A percentile compares a stretch with the other conserved stretches of the same genome.
phyloP scores from a whole-genome alignment of 1,284 basidiomycete genomes.

The Apiotrichum brassicae region DNA sequence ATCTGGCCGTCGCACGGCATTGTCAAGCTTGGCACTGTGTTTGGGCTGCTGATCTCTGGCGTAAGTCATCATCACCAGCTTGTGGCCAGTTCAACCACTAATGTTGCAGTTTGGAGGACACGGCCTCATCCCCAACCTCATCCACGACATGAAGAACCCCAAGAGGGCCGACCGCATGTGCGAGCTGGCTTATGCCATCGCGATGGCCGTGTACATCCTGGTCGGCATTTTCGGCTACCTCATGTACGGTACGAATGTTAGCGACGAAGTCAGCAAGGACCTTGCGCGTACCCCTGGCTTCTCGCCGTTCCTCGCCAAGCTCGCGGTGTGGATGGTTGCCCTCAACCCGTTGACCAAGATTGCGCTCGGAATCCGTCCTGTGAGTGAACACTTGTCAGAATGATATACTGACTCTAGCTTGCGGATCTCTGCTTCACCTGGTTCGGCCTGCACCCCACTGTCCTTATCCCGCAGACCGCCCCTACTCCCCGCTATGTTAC shows the following conservation, averaged over 20 bases:
- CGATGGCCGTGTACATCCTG: conserved; percentile 69
- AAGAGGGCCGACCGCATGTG: conserved; percentile 55
- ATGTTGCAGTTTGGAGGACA: conserved; percentile 40
- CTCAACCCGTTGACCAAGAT: conserved; percentile 62
- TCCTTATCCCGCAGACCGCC: conserved; percentile 29
- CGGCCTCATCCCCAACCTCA: conserved; percentile 51
- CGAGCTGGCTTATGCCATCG: conserved; percentile 54
- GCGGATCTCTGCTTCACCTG: conserved; percentile 35
- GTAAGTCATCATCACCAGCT: too few relatives aligned
- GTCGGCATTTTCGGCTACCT: conserved; percentile 80
- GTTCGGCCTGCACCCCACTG: conserved; percentile 35
- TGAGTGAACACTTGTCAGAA: conserved; percentile 43
- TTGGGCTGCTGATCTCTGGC: conserved; percentile 88
- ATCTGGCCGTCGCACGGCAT: conserved; percentile 55
- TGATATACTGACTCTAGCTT: conserved; percentile 20
- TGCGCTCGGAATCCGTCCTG: conserved; percentile 73
- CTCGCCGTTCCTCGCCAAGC: conserved; percentile 62
- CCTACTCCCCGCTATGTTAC: conserved; percentile 29
- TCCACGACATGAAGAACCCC: conserved; percentile 83
- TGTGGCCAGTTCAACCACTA: too few relatives aligned
- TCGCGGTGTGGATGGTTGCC: conserved; percentile 74
- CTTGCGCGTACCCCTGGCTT: conserved; percentile 70
- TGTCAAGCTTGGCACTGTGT: conserved; percentile 64
- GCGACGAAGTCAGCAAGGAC: conserved; percentile 81
- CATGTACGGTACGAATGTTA: conserved; percentile 82